A percentile compares a stretch with the other conserved stretches of the same genome.
Conservation (phyloP, 352 stramenopile genomes). For the Phytophthora melonis region DNA sequence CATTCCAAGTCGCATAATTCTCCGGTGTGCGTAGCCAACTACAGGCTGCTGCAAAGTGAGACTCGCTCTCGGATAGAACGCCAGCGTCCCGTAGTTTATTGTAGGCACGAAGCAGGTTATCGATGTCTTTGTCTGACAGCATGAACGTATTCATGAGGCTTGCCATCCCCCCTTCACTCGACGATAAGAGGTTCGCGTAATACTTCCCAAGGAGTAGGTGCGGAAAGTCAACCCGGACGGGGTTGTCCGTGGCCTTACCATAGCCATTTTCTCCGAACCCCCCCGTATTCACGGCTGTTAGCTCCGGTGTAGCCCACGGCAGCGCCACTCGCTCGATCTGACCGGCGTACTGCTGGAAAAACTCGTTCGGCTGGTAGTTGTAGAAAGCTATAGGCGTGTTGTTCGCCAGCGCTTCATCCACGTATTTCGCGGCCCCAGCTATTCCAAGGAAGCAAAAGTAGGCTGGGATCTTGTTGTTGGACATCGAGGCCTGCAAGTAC, state of each 20-base stretch:
- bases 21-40: constrained; percentile 45
- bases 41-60: constrained; percentile 49
- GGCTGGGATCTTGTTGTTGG: constrained; percentile 50
- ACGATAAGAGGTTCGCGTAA: constrained; percentile 22
- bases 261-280: constrained; percentile 62
- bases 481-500: constrained; percentile 50
- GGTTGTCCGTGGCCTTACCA: constrained; percentile 52
- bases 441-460: constrained; percentile 59
- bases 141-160: constrained; percentile 33
- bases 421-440: constrained; percentile 27
- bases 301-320: constrained; percentile 40
- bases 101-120: constrained; percentile 29
- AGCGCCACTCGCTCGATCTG: constrained; percentile 50
- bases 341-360: constrained; percentile 40
- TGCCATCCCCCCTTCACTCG: constrained; percentile 24
- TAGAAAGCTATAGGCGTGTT: constrained; percentile 54
- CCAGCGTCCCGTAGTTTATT: constrained; percentile 6
- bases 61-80: constrained; percentile 25
- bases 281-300: constrained; percentile 30
- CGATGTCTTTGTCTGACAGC: constrained; percentile 29
- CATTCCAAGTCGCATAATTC: constrained; percentile 52
- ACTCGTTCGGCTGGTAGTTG: constrained; percentile 58
- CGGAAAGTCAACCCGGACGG: constrained; percentile 54
- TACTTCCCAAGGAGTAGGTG: constrained; percentile 49
- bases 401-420: constrained; percentile 38